phyloP scores from a whole-genome alignment of 352 stramenopile genomes.

The Phytophthora uliginosa region DNA sequence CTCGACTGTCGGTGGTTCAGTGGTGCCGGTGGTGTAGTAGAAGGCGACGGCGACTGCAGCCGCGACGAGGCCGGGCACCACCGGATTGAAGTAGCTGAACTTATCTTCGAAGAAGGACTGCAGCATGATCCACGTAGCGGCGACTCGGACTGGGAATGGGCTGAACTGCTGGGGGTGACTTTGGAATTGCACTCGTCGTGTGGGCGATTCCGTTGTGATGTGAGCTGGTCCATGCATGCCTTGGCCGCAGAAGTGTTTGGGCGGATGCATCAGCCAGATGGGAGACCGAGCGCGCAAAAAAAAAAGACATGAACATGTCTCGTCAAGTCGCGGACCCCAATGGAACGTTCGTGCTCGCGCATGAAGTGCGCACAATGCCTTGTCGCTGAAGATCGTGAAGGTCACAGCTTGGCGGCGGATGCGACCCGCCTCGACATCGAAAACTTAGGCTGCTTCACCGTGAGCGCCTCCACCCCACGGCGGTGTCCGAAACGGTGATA shows the following conservation, averaged over 20 bases:
- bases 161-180: not conserved
- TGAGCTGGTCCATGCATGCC: slow-evolving; percentile 11
- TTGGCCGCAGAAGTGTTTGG: slow-evolving; percentile 5
- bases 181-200: slow-evolving; percentile 1
- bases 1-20: slow-evolving; percentile 2
- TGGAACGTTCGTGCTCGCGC: no score
- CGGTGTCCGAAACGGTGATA: no score
- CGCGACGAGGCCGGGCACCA: slow-evolving; percentile 27
- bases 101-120: slow-evolving; percentile 35
- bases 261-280: slow-evolving; percentile 6
- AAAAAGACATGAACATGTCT: slow-evolving; percentile 20
- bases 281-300: no score
- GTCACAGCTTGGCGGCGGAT: no score
- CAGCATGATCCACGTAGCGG: slow-evolving; percentile 15
- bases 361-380: no score
- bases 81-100: slow-evolving; percentile 18
- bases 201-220: slow-evolving; percentile 13
- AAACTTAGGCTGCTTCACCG: no score
- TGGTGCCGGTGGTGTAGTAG: slow-evolving; percentile 23
- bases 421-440: no score
- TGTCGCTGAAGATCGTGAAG: no score
- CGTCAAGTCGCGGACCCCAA: not conserved
- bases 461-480: no score
- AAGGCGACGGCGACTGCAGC: slow-evolving; percentile 25
- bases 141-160: slow-evolving; percentile 4